These are phyloP conservation scores for Trametopsis cervina DNA, from an alignment of 768 basidiomycete genomes.

Conservation along the genomic window DNA sequence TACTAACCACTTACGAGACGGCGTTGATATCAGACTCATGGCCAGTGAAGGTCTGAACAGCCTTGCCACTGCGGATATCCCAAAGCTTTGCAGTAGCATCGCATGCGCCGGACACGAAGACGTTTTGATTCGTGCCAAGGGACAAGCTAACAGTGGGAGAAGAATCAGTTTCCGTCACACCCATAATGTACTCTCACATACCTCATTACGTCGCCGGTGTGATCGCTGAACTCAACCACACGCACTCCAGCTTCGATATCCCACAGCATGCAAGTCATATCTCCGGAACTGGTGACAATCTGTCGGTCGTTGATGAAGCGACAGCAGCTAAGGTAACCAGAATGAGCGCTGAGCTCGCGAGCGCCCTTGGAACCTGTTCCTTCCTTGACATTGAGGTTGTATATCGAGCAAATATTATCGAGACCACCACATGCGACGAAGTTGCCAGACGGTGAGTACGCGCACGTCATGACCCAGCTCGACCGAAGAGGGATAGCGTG, in stretches of 20 bases:
- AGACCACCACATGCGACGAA: conserved; percentile 98
- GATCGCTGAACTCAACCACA: conserved; percentile 98
- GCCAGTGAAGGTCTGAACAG: conserved; percentile 97
- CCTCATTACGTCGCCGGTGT: conserved; percentile 99
- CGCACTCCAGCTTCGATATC: conserved; percentile 97
- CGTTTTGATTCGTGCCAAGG: conserved; percentile 86
- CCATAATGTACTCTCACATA: conserved; percentile 30
- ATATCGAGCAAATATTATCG: conserved; percentile 99
- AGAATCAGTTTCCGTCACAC: conserved; percentile 3
- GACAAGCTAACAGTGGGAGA: conserved; percentile 58
- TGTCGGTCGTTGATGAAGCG: conserved; percentile 98
- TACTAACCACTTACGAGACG: conserved; percentile 85
- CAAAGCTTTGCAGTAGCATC: conserved; percentile 98
- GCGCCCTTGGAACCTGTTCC: conserved; percentile 81
- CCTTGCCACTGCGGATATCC: conserved; percentile 97
- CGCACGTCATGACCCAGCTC: conserved; percentile 99
- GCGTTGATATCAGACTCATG: conserved; percentile 99
- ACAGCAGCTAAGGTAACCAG: conserved; percentile 97
- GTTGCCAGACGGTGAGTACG: conserved; percentile 94
- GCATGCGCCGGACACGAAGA: conserved; percentile 98
- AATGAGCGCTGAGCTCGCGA: conserved; percentile 93
- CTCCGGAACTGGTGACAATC: conserved; percentile 95
- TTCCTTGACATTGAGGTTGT: conserved; percentile 81
- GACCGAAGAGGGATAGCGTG: conserved; percentile 97
- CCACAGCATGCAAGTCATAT: conserved; percentile 99